Conservation (phyloP, 129 eudicot genomes). For the Helichrysum umbraculigerum region DNA sequence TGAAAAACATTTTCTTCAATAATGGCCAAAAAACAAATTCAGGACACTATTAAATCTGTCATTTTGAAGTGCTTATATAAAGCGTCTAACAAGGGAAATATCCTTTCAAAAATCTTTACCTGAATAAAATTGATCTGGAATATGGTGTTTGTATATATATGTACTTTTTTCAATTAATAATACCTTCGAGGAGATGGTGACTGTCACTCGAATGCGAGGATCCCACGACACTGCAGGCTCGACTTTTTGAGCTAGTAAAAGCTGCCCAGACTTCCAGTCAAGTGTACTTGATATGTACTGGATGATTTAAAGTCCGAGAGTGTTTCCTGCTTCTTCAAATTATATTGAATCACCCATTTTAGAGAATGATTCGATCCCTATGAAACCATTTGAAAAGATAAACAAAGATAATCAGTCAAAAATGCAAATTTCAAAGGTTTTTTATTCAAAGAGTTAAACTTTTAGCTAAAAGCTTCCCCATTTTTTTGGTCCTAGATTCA, state of each 20-base stretch:
- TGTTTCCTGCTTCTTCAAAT: conserved; percentile 70
- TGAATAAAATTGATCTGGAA: not conserved
- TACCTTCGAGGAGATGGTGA: conserved; percentile 62
- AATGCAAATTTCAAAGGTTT: too few relatives aligned
- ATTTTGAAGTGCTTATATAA: not conserved
- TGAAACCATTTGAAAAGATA: too few relatives aligned
- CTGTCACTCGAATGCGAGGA: conserved; percentile 49
- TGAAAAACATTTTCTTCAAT: not conserved
- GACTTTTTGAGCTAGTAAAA: conserved; percentile 56
- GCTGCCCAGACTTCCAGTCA: conserved; percentile 64
- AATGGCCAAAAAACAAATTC: not conserved
- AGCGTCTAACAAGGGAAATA: not conserved
- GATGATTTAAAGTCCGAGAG: conserved; percentile 54
- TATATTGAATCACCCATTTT: conserved; percentile 92
- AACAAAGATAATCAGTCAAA: too few relatives aligned
- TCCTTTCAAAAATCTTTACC: not conserved
- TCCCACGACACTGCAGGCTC: conserved; percentile 72
- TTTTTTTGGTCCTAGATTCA: too few relatives aligned
- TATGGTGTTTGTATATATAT: not conserved
- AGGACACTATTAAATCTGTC: not conserved
- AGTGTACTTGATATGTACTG: conserved; percentile 83
- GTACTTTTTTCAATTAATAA: not conserved
- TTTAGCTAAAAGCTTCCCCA: too few relatives aligned
- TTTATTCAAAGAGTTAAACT: too few relatives aligned
- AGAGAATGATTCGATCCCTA: too few relatives aligned